These are phyloP conservation scores for Desmodesmus armatus DNA, from an alignment of 139 green algal species.

Conservation along the genomic window DNA sequence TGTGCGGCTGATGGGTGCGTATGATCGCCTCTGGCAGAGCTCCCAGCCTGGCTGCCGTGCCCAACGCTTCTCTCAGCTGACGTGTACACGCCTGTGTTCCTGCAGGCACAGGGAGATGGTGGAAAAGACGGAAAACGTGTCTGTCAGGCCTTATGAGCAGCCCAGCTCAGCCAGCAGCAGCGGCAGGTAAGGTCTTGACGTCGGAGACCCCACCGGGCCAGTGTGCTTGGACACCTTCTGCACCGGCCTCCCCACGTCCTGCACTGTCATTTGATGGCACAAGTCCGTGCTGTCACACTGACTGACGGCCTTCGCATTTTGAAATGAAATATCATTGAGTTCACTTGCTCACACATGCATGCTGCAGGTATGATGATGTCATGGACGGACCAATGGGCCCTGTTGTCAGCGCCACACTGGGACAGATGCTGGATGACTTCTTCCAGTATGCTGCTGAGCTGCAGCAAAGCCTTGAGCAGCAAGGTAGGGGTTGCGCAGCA, in stretches of 20 bases:
- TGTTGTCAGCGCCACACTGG: not conserved
- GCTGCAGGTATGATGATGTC: conserved; percentile 1
- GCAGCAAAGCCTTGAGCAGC: conserved; percentile 37
- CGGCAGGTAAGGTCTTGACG: not conserved
- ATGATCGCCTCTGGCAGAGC: not conserved
- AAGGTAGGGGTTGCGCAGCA: not conserved
- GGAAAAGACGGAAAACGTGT: not conserved
- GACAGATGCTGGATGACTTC: conserved; percentile 41
- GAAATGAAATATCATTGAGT: not conserved
- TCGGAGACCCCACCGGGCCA: no score
- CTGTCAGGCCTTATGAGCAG: not conserved
- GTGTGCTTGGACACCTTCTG: no score
- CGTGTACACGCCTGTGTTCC: not conserved
- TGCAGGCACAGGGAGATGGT: conserved; percentile 41
- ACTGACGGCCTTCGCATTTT: no score
- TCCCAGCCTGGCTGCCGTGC: not conserved
- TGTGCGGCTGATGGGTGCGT: conserved; percentile 21
- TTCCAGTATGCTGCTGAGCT: conserved; percentile 35
- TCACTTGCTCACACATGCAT: not conserved
- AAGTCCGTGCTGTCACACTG: no score
- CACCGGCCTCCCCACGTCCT: no score
- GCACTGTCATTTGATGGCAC: no score
- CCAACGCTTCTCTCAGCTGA: not conserved
- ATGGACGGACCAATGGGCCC: not conserved
- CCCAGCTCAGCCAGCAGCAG: not conserved